Percentiles rank a stretch among this genome's conserved stretches.
Evolutionary conservation across 2,329 filamentous ascomycete species (phyloP).

Genomic region (Clonostachys byssicola): DNA sequence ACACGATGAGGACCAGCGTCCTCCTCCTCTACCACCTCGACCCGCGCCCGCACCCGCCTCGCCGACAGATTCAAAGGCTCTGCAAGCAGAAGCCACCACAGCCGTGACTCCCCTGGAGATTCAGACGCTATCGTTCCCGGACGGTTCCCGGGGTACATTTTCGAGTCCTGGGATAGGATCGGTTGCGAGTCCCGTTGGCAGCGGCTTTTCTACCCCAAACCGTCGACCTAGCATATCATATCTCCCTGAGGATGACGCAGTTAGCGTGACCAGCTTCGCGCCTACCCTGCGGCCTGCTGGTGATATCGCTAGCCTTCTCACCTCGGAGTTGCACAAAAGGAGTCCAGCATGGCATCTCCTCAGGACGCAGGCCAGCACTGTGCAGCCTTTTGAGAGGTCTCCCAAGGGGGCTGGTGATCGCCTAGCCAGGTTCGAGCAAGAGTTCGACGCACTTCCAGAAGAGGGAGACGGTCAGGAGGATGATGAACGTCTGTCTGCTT

Average conservation of each 20-base stretch:
- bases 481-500: constrained; percentile 62
- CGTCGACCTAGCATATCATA: constrained; percentile 18
- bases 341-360: constrained; percentile 68
- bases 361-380: constrained; percentile 54
- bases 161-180: constrained; percentile 29
- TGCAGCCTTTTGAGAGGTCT: constrained; percentile 56
- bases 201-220: constrained; percentile 33
- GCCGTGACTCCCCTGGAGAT: constrained; percentile 80
- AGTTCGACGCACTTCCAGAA: constrained; percentile 74
- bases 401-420: constrained; percentile 40
- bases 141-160: constrained; percentile 64
- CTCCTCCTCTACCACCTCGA: constrained; percentile 53
- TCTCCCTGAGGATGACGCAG: constrained; percentile 56
- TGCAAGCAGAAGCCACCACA: constrained; percentile 71
- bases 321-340: constrained; percentile 62
- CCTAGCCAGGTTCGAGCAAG: constrained; percentile 65
- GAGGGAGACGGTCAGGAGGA: constrained; percentile 37
- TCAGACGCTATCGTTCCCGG: constrained; percentile 69
- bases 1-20: constrained; percentile 35
- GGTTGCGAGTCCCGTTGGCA: constrained; percentile 28
- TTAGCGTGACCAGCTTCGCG: constrained; percentile 63
- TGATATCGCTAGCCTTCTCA: constrained; percentile 79
- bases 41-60: constrained; percentile 25
- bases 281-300: constrained; percentile 59
- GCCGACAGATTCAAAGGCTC: constrained; percentile 27